Conservation (phyloP, 768 basidiomycete genomes). For the Rhizopogon rudus region DNA sequence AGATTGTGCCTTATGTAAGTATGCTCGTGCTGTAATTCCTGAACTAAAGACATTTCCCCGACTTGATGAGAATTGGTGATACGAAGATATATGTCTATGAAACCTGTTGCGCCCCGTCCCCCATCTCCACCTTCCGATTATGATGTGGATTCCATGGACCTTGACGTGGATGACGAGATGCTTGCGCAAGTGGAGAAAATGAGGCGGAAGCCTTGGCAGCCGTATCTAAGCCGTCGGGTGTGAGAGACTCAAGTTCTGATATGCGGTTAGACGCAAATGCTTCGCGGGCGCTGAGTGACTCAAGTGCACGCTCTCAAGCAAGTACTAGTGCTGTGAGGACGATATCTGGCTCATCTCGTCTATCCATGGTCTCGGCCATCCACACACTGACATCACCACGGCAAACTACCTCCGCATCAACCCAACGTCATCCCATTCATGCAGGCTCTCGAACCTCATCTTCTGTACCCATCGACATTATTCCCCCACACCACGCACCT, state of each 20-base stretch:
- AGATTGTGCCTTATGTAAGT: no score
- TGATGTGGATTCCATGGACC: constrained; percentile 30
- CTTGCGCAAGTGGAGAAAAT: constrained; percentile 31
- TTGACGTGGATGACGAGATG: constrained; percentile 35
- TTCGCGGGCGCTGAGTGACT: background rate
- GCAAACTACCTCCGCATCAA: background rate
- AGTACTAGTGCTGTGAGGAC: background rate
- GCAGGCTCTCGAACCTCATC: background rate
- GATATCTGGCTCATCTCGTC: background rate
- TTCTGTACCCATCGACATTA: background rate
- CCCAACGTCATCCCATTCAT: background rate
- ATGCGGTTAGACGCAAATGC: background rate
- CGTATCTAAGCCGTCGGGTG: background rate
- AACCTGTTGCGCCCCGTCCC: constrained; percentile 2
- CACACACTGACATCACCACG: background rate
- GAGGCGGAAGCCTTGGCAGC: constrained; percentile 14
- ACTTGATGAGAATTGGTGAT: no score
- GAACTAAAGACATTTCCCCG: no score
- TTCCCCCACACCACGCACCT: background rate
- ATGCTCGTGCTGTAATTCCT: no score
- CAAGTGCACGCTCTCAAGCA: background rate
- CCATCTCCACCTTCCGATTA: constrained; percentile 23
- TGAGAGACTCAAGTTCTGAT: background rate
- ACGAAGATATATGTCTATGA: background rate
- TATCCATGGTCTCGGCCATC: background rate